Evolutionary conservation across 75 land plant genomes (phyloP).

Genomic region (Cupressus sempervirens): DNA sequence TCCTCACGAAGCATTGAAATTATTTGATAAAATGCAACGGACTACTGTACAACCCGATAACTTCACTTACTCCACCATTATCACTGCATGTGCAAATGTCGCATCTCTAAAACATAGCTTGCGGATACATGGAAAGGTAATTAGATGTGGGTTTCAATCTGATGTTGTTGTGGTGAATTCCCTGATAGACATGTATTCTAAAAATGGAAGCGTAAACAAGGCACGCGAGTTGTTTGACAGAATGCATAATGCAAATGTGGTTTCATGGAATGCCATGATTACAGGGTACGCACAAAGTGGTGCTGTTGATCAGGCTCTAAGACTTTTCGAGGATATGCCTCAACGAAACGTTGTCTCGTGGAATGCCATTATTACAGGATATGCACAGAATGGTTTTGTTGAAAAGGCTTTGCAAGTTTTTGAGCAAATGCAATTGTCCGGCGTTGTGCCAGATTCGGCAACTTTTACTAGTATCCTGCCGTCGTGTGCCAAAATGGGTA

Average conservation of each 20-base stretch:
- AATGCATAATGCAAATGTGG: neutral
- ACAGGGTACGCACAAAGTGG: conserved; percentile 3
- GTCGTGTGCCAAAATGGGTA: neutral
- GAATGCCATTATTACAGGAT: conserved; percentile 11
- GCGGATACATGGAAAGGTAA: neutral
- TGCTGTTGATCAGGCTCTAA: neutral
- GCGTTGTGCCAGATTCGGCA: conserved; percentile 6
- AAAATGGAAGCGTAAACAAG: neutral
- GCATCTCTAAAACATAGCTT: neutral
- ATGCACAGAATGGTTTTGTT: neutral
- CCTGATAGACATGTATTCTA: neutral
- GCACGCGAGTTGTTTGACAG: conserved; percentile 4
- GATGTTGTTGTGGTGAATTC: conserved; percentile 9
- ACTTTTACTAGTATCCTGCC: neutral
- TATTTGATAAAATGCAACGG: conserved; percentile 10
- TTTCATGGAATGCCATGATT: conserved; percentile 14
- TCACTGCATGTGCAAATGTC: neutral
- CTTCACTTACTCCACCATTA: neutral
- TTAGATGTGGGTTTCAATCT: neutral
- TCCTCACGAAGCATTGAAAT: conserved; percentile 9
- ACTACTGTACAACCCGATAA: neutral
- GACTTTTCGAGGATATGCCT: neutral
- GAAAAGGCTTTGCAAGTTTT: neutral
- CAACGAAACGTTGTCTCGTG: neutral
- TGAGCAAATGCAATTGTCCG: conserved; percentile 5